These are phyloP conservation scores for Rugonectria rugulosa DNA, from an alignment of 2,329 filamentous ascomycete species.

Conservation along the genomic window DNA sequence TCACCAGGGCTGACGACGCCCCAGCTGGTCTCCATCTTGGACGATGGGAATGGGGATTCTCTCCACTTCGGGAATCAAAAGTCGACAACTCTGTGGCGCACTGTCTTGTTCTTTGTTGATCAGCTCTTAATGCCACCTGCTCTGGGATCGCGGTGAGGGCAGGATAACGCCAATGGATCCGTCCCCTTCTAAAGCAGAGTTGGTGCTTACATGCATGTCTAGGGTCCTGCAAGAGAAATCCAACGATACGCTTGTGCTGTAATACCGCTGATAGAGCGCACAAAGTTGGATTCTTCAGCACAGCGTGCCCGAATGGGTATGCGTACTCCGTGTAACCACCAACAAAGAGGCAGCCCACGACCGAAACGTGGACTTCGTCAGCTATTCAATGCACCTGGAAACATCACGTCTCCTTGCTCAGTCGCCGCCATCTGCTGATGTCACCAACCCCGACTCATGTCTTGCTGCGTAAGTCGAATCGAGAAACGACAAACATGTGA, in stretches of 20 bases:
- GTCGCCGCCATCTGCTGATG: conserved; percentile 13
- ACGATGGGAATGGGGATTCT: conserved; percentile 1
- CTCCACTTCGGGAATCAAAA: conserved; percentile 23
- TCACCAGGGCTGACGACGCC: conserved; percentile 37
- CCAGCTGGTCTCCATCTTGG: conserved; percentile 16
- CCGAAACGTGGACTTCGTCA: neutral
- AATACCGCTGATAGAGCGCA: neutral
- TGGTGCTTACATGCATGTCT: conserved; percentile 21
- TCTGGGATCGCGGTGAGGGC: no score
- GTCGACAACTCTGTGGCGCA: conserved; percentile 19
- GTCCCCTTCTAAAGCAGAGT: neutral
- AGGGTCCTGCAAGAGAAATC: neutral
- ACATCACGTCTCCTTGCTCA: neutral
- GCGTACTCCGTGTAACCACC: neutral
- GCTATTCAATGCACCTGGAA: neutral
- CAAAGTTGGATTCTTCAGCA: neutral
- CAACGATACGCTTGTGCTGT: neutral
- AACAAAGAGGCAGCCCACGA: neutral
- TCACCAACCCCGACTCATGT: conserved; percentile 4
- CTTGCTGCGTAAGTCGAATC: conserved; percentile 6
- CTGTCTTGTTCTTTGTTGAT: conserved; percentile 17
- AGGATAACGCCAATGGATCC: neutral
- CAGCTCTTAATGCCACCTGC: conserved; percentile 7
- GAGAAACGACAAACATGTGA: conserved; percentile 7
- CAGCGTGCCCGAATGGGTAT: neutral